Evolutionary conservation across 108 stramenopile genomes (phyloP).

Genomic region (Aurantiochytrium sp.): DNA sequence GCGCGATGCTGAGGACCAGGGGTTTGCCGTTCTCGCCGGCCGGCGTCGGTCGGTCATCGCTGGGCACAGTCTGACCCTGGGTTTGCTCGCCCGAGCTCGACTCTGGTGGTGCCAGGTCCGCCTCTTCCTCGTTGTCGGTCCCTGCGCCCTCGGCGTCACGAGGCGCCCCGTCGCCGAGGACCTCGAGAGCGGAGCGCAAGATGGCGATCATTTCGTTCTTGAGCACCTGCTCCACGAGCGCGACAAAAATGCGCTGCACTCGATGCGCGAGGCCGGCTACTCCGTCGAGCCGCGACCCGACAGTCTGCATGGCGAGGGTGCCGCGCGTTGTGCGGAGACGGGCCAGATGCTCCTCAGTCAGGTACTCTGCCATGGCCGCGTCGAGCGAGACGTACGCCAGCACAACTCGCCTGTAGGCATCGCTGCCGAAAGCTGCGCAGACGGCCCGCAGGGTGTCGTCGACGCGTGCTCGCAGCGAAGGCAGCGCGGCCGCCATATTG

Average conservation of each 20-base stretch:
- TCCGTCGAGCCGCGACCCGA: neutral
- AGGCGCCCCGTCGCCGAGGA: neutral
- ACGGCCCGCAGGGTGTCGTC: neutral
- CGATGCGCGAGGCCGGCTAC: neutral
- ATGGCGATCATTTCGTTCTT: neutral
- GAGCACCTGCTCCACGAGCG: neutral
- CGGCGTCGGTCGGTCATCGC: neutral
- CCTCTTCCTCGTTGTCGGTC: too few relatives aligned
- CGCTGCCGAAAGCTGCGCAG: neutral
- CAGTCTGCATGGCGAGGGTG: neutral
- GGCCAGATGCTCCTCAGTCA: neutral
- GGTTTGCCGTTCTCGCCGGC: too few relatives aligned
- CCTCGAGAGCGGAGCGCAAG: neutral
- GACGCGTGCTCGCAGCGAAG: neutral
- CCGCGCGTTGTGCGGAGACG: neutral
- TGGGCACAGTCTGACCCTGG: neutral
- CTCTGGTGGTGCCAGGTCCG: too few relatives aligned
- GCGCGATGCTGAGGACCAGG: neutral
- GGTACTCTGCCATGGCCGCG: neutral
- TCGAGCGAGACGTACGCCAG: neutral
- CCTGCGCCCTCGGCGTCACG: too few relatives aligned
- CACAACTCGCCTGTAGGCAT: neutral
- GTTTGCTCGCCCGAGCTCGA: too few relatives aligned
- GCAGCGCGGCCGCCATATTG: neutral
- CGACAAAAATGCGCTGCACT: neutral